Evolutionary conservation across 306 rosid genomes (phyloP), one percentile per base, ranked within the genome.

Genomic region (Fagus sylvatica): DNA sequence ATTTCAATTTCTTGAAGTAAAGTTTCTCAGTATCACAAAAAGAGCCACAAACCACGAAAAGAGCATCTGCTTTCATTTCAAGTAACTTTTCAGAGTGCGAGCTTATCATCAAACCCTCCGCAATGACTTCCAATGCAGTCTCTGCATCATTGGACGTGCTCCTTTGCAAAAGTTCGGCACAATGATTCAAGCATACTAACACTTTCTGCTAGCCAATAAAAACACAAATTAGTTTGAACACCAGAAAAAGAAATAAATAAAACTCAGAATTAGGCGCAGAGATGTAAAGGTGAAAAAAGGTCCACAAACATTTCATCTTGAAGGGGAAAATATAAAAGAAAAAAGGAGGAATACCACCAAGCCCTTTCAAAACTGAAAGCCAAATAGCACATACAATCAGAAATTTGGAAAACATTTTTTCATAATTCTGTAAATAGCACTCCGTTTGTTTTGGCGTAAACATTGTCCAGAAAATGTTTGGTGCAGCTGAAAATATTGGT

Each of bases 61-160:
- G 91, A 64, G 93, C 91, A 79, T 90, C 91, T 17, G 96, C 98
- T 86, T 95, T 95, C 98, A 91, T 85, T 90, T 95, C 99, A 66
- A 88, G 86, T 82, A 95, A 89, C 32, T 85, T 85, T 84, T 95
- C 99, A 16, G 94, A 91, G 89, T 60, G 75, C 30, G 90, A 79
- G 82, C 99, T 88, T 67, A 90, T 89, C 46, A 64, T 69, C 88
- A 93, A 76, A 3, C 91, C 97, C 83, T 91, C 94, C 15, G 87
- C 84, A 78, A 95, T 90, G 79, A 86, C 79, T 71, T 86, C 93
- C 78, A 95, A 70, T 72, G 90, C 96, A 53, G 72, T 79, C 78
- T 87, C 93, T 28, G 79, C 84, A 73, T 90, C 91, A 73, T 76
- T 81, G 69, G 91, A 78, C 57, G 85, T 81, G 79, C 88, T 86